These are phyloP conservation scores for Aspergillus baeticus DNA, from an alignment of 495 filamentous ascomycete species.

Conservation along the genomic window DNA sequence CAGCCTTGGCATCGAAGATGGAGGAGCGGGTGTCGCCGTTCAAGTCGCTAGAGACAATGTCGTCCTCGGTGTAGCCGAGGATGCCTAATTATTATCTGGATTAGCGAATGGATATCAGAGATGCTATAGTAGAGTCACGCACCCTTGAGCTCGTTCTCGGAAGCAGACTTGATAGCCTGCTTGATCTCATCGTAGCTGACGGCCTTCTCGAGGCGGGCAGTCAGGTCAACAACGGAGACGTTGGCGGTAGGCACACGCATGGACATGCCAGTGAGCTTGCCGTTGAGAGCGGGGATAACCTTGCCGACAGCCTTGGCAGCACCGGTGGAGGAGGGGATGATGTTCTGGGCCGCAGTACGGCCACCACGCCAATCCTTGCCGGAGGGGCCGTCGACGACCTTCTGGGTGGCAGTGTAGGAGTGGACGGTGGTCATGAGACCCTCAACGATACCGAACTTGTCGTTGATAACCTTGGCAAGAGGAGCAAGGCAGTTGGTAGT, in stretches of 20 bases:
- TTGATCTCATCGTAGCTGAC: slow-evolving; percentile 95
- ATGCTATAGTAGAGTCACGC: slow-evolving; percentile 26
- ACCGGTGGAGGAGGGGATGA: slow-evolving; percentile 98
- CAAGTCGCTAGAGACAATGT: slow-evolving; percentile 89
- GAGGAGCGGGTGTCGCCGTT: slow-evolving; percentile 89
- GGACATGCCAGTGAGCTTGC: slow-evolving; percentile 99
- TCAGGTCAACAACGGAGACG: slow-evolving; percentile 98
- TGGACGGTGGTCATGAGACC: slow-evolving; percentile 99
- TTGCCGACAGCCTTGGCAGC: slow-evolving; percentile 99
- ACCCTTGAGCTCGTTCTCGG: slow-evolving; percentile 85
- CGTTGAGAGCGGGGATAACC: slow-evolving; percentile 95
- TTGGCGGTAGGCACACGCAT: slow-evolving; percentile 99
- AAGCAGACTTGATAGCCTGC: slow-evolving; percentile 81
- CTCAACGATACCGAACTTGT: slow-evolving; percentile 96
- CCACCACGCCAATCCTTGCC: slow-evolving; percentile 99
- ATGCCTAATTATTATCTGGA: slow-evolving; percentile 62
- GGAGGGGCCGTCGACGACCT: slow-evolving; percentile 97
- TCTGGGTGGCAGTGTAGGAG: slow-evolving; percentile 99
- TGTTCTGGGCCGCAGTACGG: slow-evolving; percentile 97
- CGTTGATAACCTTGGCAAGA: slow-evolving; percentile 97
- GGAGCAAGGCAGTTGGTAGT: slow-evolving; percentile 99
- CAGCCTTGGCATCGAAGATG: slow-evolving; percentile 99
- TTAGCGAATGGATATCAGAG: slow-evolving; percentile 27
- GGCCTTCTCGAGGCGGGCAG: slow-evolving; percentile 85
- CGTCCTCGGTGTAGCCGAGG: slow-evolving; percentile 94